Base-by-base conservation (phyloP, 352 stramenopile species). In the Globisporangium perplexum region DNA sequence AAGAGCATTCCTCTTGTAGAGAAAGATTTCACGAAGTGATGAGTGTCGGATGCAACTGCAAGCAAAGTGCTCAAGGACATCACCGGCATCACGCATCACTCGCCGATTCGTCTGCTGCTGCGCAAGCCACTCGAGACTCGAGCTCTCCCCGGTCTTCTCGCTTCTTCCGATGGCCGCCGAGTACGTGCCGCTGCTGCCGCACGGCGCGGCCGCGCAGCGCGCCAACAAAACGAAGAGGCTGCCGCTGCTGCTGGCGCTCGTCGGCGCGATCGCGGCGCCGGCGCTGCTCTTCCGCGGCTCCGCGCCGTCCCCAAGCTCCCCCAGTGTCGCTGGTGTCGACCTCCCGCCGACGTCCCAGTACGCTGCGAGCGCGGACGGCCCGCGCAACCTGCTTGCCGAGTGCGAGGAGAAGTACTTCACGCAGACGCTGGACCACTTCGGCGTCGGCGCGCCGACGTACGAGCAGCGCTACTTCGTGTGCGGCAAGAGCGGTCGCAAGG, bases 381-480 rank as follows among this genome's bases (percentile, higher is more conserved):
- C 62, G 28, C 70, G 54, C 36, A 71, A 91, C 35, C 48, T 90
- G 45, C 57, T 83, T 18, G 50, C 54, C 5, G 58, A 90, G 26
- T 92, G 82, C 59, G 65, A 90, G 36, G 79, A 92, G 61, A 72
- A 67, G 20, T 89, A 75, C 60, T 83, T 90, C 52, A 77, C 69
- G 31, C 82, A 92, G 70, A 72, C 69, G 52, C 74, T 92, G 50
- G 82, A 90, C 62, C 79, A 92, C 66, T 92, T 90, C 58, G 65
- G 78, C 47, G 63, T 72, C 33, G 63, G 66, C 11, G 74, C 66
- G 17, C 65, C 68, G 22, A 92, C 66, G 12, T 96, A 88, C 66
- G 57, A 86, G 60, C 74, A 96, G 62, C 81, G 90, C 49, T 96
- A 95, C 68, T 97, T 96, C 62, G 73, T 97, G 33, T 96, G 87